phyloP scores from a whole-genome alignment of 2,329 filamentous ascomycete genomes.

The Monosporascus ibericus region DNA sequence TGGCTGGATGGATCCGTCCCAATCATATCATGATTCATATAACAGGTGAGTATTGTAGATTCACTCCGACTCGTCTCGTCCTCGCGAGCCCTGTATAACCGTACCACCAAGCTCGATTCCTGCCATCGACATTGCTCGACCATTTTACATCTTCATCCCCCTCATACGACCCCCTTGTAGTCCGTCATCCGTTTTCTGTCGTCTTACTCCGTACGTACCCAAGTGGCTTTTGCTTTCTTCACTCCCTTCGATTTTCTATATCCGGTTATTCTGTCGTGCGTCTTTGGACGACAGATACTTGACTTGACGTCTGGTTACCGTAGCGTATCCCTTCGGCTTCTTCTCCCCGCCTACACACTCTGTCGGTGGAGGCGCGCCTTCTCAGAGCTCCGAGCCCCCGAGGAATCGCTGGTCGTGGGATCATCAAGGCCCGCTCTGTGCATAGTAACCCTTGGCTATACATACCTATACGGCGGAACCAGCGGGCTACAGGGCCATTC shows the following conservation, averaged over 20 bases:
- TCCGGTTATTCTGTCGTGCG: not conserved
- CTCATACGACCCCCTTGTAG: not conserved
- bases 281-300: too few species aligned
- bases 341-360: not conserved
- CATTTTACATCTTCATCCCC: conserved; percentile 2
- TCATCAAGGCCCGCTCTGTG: not conserved
- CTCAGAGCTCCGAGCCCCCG: not conserved
- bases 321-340: not conserved
- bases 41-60: not conserved
- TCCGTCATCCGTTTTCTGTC: not conserved
- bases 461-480: not conserved
- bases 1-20: not conserved
- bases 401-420: too few species aligned
- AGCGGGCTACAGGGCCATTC: not conserved
- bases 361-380: not conserved
- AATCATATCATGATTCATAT: not conserved
- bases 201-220: not conserved
- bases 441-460: not conserved
- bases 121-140: conserved; percentile 10
- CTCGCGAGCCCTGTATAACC: not conserved
- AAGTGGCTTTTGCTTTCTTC: not conserved
- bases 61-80: not conserved
- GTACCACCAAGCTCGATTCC: conserved; percentile 1
- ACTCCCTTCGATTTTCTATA: not conserved
- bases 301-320: not conserved